phyloP scores from a whole-genome alignment of 495 filamentous ascomycete genomes.

The Viridothelium virens region DNA sequence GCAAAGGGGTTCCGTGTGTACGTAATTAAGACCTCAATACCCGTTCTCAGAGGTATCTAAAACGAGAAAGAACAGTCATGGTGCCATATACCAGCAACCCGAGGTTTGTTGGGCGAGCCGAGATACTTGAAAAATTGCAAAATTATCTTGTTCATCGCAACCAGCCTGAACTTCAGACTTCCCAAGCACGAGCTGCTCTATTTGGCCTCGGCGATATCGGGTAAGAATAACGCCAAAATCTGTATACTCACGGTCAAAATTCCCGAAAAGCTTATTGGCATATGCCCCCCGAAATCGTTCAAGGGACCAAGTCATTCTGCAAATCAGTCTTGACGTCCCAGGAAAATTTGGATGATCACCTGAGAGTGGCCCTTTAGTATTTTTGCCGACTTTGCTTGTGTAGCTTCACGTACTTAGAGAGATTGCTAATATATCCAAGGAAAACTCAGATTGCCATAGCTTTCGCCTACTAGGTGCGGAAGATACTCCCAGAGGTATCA shows the following conservation, averaged over 20 bases:
- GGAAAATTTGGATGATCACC: too few relatives aligned
- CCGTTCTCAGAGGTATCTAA: not conserved
- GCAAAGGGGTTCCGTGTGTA: too few relatives aligned
- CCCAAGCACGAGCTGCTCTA: conserved; percentile 16
- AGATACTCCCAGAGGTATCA: conserved; percentile 36
- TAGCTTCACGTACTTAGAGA: too few relatives aligned
- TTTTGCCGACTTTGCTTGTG: too few relatives aligned
- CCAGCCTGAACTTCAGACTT: conserved; percentile 17
- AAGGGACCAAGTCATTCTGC: too few relatives aligned
- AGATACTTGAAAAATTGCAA: conserved; percentile 21
- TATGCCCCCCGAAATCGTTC: too few relatives aligned
- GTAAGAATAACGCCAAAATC: conserved; percentile 36
- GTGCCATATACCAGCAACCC: not conserved
- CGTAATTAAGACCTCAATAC: too few relatives aligned
- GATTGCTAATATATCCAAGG: not conserved
- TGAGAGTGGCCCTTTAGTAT: too few relatives aligned
- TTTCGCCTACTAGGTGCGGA: conserved; percentile 37
- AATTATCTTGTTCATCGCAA: conserved; percentile 33
- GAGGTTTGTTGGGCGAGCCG: not conserved
- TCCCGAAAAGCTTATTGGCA: too few relatives aligned
- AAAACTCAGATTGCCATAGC: conserved; percentile 48
- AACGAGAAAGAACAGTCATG: not conserved
- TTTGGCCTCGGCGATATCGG: conserved; percentile 25
- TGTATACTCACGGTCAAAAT: conserved; percentile 34
- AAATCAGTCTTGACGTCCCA: too few relatives aligned